Percentiles rank a stretch among this genome's conserved stretches.
phyloP scores from a whole-genome alignment of 2,329 filamentous ascomycete species.

The Phialemoniopsis sp. region DNA sequence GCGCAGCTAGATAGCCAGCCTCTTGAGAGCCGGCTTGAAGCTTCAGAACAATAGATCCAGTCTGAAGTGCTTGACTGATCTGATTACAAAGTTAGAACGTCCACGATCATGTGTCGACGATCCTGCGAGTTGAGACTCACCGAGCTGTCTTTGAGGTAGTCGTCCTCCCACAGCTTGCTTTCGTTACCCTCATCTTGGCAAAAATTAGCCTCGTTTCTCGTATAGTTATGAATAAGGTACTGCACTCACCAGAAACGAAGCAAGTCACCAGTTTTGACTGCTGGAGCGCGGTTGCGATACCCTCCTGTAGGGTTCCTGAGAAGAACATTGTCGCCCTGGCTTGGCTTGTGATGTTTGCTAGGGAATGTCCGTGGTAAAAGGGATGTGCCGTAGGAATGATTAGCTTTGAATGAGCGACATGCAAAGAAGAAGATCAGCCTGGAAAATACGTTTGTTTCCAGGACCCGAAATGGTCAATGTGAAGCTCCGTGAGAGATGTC shows the following conservation, averaged over 20 bases:
- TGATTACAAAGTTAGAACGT: conserved; percentile 25
- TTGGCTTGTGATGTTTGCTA: too few species aligned
- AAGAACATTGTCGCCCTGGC: conserved; percentile 77
- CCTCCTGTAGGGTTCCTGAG: conserved; percentile 72
- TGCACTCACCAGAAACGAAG: conserved; percentile 68
- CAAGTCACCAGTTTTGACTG: conserved; percentile 77
- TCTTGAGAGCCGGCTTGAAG: conserved; percentile 72
- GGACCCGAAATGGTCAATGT: too few species aligned
- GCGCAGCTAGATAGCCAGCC: conserved; percentile 74
- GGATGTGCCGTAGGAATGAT: too few species aligned
- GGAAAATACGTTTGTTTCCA: too few species aligned
- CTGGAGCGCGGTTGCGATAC: conserved; percentile 71
- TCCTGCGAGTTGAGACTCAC: conserved; percentile 30
- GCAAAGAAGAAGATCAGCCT: too few species aligned
- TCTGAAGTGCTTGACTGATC: conserved; percentile 52
- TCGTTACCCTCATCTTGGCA: conserved; percentile 63
- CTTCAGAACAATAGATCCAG: conserved; percentile 65
- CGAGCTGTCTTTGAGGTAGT: conserved; percentile 55
- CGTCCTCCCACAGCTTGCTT: conserved; percentile 68
- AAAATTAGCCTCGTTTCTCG: conserved; percentile 6
- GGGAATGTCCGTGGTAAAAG: too few species aligned
- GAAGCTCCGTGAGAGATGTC: too few species aligned
- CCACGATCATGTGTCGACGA: too few species aligned
- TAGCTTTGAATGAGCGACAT: too few species aligned
- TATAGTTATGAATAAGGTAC: not conserved